These are phyloP conservation scores for Tripterygium wilfordii DNA, from an alignment of 177 flowering plant genomes.

Conservation along the genomic window DNA sequence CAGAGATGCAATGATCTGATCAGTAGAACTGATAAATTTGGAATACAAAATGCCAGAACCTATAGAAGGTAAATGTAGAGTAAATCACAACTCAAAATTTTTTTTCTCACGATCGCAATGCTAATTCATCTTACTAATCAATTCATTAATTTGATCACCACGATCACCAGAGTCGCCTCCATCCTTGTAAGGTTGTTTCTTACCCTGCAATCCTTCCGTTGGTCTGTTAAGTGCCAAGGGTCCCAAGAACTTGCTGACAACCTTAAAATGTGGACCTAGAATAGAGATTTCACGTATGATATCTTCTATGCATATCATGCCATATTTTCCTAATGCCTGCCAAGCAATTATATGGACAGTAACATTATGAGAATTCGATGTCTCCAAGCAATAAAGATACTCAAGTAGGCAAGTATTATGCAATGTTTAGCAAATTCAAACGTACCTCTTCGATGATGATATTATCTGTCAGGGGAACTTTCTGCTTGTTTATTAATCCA, in stretches of 20 bases:
- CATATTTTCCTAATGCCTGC: constrained; percentile 68
- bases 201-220: constrained; percentile 43
- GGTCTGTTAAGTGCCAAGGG: constrained; percentile 74
- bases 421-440: background rate
- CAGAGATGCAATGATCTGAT: no score
- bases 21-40: no score
- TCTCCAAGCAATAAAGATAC: background rate
- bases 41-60: no score
- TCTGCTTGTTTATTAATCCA: constrained; percentile 45
- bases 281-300: constrained; percentile 67
- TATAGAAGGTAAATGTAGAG: no score
- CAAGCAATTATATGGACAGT: background rate
- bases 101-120: no score
- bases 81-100: no score
- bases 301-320: constrained; percentile 75
- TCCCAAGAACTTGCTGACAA: constrained; percentile 53
- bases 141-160: constrained; percentile 59
- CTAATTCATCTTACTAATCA: constrained; percentile 67
- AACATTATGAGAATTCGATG: no score
- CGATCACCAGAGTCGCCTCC: constrained; percentile 90
- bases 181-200: constrained; percentile 44
- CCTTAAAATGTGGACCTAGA: constrained; percentile 77
- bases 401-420: background rate
- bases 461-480: constrained; percentile 77
- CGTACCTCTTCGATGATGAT: constrained; percentile 77